Conservation (phyloP, 306 rosid species). For the Vicia faba region DNA sequence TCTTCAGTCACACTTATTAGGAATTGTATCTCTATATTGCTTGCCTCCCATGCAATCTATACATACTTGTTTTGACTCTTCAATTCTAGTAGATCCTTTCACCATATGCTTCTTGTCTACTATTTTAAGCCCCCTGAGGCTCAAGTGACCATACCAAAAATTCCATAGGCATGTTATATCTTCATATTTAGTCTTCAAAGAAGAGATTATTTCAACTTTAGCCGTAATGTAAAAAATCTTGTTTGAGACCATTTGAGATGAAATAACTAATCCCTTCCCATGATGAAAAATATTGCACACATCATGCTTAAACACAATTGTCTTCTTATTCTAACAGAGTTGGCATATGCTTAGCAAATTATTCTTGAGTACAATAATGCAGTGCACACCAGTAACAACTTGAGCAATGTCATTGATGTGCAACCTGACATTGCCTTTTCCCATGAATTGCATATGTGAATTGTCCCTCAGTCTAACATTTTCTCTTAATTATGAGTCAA, state of each 20-base stretch:
- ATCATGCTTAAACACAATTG: neutral
- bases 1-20: too few relatives aligned
- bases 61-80: neutral
- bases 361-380: neutral
- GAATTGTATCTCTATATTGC: too few relatives aligned
- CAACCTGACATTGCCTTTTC: neutral
- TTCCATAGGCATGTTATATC: too few relatives aligned
- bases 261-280: neutral
- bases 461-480: neutral
- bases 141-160: too few relatives aligned
- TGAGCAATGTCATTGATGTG: neutral
- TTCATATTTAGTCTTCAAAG: too few relatives aligned
- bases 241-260: neutral
- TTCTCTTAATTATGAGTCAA: neutral
- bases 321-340: neutral
- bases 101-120: neutral
- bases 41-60: too few relatives aligned
- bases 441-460: neutral
- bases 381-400: neutral
- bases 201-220: too few relatives aligned
- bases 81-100: constrained; percentile 14
- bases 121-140: too few relatives aligned
- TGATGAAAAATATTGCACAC: neutral
- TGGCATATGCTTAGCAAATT: neutral
- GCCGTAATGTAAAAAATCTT: too few relatives aligned